phyloP scores from a whole-genome alignment of 768 basidiomycete genomes.

The Suillus brevipes region DNA sequence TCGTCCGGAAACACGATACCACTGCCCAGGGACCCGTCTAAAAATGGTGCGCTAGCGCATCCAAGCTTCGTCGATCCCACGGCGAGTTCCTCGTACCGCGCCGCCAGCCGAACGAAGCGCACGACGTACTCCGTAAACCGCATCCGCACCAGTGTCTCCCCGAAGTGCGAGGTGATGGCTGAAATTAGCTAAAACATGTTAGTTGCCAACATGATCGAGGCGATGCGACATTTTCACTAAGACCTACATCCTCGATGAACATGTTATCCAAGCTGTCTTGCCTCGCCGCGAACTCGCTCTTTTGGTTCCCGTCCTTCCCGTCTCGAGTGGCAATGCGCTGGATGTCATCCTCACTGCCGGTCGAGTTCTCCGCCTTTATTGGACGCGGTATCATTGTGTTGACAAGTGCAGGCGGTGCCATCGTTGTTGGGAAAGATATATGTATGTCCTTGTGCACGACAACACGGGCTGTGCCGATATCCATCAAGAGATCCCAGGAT shows the following conservation, averaged over 20 bases:
- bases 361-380: constrained; percentile 62
- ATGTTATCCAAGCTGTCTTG: constrained; percentile 70
- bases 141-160: constrained; percentile 83
- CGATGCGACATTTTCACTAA: not conserved
- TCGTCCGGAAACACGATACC: constrained; percentile 84
- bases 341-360: constrained; percentile 70
- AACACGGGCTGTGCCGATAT: constrained; percentile 84
- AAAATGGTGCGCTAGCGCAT: constrained; percentile 58
- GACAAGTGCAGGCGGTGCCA: constrained; percentile 40
- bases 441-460: constrained; percentile 86
- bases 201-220: not conserved
- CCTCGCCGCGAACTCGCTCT: constrained; percentile 55
- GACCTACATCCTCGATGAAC: constrained; percentile 91
- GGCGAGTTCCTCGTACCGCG: constrained; percentile 87
- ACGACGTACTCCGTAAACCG: constrained; percentile 87
- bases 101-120: constrained; percentile 86
- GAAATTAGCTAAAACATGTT: constrained; percentile 60
- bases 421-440: constrained; percentile 48
- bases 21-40: constrained; percentile 59
- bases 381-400: constrained; percentile 52
- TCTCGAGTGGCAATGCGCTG: constrained; percentile 47
- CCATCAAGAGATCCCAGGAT: constrained; percentile 92
- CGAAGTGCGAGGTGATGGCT: constrained; percentile 90
- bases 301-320: constrained; percentile 54
- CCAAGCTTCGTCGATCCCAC: constrained; percentile 74